Evolutionary conservation across 371 early-diverging fungal species (phyloP).

Genomic region (Actinomucor elegans): DNA sequence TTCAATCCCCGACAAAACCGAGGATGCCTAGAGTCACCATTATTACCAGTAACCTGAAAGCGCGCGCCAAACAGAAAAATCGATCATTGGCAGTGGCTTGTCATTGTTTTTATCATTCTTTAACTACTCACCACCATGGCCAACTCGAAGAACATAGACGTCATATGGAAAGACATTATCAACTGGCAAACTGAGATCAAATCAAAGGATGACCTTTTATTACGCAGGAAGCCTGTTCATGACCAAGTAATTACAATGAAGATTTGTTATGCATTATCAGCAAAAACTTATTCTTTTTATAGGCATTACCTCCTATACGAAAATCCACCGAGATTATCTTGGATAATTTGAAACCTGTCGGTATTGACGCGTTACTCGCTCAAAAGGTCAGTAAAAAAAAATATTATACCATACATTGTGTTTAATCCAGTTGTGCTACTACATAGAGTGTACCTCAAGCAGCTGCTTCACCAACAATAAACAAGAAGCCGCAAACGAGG

Average conservation of each 20-base stretch:
- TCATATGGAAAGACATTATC: conserved; percentile 23
- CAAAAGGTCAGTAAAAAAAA: no score
- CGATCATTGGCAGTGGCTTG: conserved; percentile 11
- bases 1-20: no score
- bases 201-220: conserved; percentile 13
- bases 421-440: neutral
- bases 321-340: conserved; percentile 10
- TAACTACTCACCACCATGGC: neutral
- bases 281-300: no score
- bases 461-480: neutral
- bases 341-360: conserved; percentile 14
- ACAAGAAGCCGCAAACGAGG: neutral
- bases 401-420: no score
- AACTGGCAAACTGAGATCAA: conserved; percentile 25
- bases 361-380: conserved; percentile 3
- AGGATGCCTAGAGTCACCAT: no score
- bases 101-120: conserved; percentile 2
- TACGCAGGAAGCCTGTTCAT: conserved; percentile 20
- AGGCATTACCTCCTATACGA: conserved; percentile 22
- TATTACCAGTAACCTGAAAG: no score
- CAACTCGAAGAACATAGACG: neutral
- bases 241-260: conserved; percentile 16
- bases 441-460: neutral
- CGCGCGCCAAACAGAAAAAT: no score
- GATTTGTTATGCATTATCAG: no score